Base-by-base conservation (phyloP, 192 early-diverging fungal species). In the Entomortierella beljakovae region DNA sequence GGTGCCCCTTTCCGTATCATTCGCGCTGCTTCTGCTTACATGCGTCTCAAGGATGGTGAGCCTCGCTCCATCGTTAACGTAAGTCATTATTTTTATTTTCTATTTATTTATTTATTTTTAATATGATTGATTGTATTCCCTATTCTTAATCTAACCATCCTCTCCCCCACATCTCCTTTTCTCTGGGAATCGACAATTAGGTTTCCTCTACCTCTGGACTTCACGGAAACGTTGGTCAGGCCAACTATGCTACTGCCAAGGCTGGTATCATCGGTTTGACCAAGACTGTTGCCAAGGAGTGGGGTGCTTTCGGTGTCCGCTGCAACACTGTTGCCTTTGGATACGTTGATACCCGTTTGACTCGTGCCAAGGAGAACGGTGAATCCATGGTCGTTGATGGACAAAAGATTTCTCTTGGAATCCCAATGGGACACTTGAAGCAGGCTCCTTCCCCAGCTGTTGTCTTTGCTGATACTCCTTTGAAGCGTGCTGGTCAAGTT, bases 201-300 rank as follows among this genome's bases (percentile, higher is more conserved):
- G 70, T 87, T 49, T 87, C 86, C n/a, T 87, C 86, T 26, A 85
- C 84, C 23, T 87, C 84, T 50, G 97, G 97, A 50, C 85, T 98
- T 43, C 95, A 97, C 83, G 97, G 97, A 70, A 93, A 93, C 80
- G 81, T 93, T 57, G 92, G 92, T 22, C 97, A 99, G 85, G 93
- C 94, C 64, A 99, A 99, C 88, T 99, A 99, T 86, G 86, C 91
- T 22, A 88, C 96, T 29, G 95, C 95, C 60, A 98, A 98, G 89
- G 94, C 95, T 51, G 96, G 94, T 67, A 86, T 94, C 68, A 88
- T 96, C 75, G 96, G 95, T 33, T 83, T 98, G 59, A 94, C 92
- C 83, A 96, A 95, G 91, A 95, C 95, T 23, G 87, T 98, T 71
- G 95, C 96, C 42, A 88, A 90, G 80, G 89, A 90, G 72, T 90